These are phyloP conservation scores for Phanerochaete sordida DNA, from an alignment of 768 basidiomycete species.

Conservation along the genomic window DNA sequence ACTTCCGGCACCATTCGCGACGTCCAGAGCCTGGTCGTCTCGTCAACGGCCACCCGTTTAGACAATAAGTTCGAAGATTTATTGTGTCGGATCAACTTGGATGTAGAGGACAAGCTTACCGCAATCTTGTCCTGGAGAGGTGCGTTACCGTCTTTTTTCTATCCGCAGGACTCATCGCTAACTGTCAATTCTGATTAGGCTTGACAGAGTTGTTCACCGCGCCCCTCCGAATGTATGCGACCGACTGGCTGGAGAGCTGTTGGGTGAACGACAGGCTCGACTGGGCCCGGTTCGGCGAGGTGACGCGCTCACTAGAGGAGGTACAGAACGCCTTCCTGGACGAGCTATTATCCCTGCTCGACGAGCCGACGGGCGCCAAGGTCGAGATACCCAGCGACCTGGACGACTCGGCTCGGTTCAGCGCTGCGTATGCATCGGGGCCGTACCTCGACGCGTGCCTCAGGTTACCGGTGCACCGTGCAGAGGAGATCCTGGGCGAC, in stretches of 20 bases:
- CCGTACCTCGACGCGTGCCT: constrained; percentile 16
- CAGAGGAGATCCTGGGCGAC: constrained; percentile 11
- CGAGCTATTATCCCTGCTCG: constrained; percentile 2
- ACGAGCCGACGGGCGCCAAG: neutral
- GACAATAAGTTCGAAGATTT: constrained; percentile 51
- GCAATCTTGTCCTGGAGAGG: constrained; percentile 43
- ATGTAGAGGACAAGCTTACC: constrained; percentile 56
- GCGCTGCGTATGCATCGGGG: constrained; percentile 16
- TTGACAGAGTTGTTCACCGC: constrained; percentile 17
- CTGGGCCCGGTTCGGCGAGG: constrained; percentile 23
- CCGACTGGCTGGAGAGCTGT: constrained; percentile 25
- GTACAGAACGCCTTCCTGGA: neutral
- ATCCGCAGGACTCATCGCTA: too few species aligned
- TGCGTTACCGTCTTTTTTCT: constrained; percentile 21
- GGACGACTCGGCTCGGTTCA: constrained; percentile 6
- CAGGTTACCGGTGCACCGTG: constrained; percentile 7
- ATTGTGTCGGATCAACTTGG: constrained; percentile 42
- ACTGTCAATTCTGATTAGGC: constrained; percentile 9
- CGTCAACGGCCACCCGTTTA: constrained; percentile 49
- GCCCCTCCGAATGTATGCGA: constrained; percentile 15
- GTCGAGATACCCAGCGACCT: constrained; percentile 5
- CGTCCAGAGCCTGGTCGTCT: constrained; percentile 45
- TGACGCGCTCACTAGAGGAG: constrained; percentile 9
- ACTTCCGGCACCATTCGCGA: constrained; percentile 38
- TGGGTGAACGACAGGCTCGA: constrained; percentile 23